Conservation (phyloP, 305 asterid genomes). For the Fraxinus dipetala region DNA sequence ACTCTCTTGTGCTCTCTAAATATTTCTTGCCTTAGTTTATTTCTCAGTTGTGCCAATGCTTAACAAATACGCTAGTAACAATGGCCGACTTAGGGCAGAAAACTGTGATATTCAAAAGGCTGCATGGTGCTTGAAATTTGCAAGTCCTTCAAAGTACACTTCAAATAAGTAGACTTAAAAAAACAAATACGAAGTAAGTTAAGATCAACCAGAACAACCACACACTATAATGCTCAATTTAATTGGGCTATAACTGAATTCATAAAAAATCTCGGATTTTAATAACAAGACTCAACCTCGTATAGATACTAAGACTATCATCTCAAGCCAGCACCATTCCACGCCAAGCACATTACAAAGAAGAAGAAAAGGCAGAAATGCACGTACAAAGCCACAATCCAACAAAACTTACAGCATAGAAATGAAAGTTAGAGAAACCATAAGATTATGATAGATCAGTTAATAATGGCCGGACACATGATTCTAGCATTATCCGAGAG, state of each 20-base stretch:
- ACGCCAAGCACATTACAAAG: background rate
- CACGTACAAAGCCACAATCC: background rate
- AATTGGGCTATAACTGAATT: background rate
- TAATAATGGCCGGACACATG: background rate
- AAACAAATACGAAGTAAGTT: background rate
- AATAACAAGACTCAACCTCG: background rate
- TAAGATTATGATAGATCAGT: background rate
- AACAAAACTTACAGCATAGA: background rate
- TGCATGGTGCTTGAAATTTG: background rate
- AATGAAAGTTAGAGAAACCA: background rate
- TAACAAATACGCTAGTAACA: background rate
- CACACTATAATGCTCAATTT: background rate
- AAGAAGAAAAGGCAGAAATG: background rate
- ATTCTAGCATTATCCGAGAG: background rate
- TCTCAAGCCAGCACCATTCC: background rate
- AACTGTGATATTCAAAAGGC: background rate
- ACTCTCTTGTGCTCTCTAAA: background rate
- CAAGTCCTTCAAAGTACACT: background rate
- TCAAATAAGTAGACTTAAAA: background rate
- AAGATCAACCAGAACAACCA: background rate
- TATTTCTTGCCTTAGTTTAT: background rate
- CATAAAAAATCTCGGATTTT: background rate
- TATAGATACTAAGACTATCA: background rate
- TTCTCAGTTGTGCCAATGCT: background rate
- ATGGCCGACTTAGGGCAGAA: background rate